A percentile compares a stretch with the other conserved stretches of the same genome.
Evolutionary conservation across 345 rosid genomes (phyloP).

Genomic region (Trapa bicornis): DNA sequence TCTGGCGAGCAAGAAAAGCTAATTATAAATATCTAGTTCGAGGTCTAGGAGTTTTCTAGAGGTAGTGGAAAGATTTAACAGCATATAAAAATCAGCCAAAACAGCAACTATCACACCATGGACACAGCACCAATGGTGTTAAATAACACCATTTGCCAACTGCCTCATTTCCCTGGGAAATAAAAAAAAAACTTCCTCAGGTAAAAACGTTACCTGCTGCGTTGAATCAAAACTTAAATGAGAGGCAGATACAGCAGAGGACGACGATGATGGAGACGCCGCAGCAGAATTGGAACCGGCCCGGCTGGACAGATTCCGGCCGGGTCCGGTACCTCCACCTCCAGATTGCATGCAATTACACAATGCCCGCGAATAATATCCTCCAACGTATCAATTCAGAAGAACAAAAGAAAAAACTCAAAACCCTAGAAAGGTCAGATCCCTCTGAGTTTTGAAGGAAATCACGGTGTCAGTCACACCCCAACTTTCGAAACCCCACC

Average conservation of each 20-base stretch:
- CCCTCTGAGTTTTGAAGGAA: conserved; percentile 37
- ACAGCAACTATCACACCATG: conserved; percentile 5
- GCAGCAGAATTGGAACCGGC: conserved; percentile 78
- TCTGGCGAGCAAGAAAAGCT: neutral
- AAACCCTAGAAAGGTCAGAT: conserved; percentile 18
- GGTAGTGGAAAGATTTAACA: neutral
- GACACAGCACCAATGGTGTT: conserved; percentile 11
- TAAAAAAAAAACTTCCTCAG: neutral
- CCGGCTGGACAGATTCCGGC: conserved; percentile 72
- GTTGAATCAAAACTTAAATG: conserved; percentile 52
- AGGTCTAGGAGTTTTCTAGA: neutral
- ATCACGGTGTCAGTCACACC: conserved; percentile 33
- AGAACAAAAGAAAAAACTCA: neutral
- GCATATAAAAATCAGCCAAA: neutral
- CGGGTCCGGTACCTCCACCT: conserved; percentile 62
- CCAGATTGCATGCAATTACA: conserved; percentile 65
- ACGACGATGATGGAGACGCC: conserved; percentile 84
- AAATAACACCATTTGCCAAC: conserved; percentile 8
- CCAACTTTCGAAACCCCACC: conserved; percentile 12
- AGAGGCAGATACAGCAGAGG: conserved; percentile 77
- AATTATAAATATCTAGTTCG: neutral
- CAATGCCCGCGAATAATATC: conserved; percentile 8
- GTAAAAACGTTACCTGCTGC: conserved; percentile 24
- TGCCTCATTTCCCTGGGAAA: neutral
- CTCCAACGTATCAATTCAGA: neutral